These are phyloP conservation scores for Sophora flavescens DNA, from an alignment of 306 rosid species.

Conservation along the genomic window DNA sequence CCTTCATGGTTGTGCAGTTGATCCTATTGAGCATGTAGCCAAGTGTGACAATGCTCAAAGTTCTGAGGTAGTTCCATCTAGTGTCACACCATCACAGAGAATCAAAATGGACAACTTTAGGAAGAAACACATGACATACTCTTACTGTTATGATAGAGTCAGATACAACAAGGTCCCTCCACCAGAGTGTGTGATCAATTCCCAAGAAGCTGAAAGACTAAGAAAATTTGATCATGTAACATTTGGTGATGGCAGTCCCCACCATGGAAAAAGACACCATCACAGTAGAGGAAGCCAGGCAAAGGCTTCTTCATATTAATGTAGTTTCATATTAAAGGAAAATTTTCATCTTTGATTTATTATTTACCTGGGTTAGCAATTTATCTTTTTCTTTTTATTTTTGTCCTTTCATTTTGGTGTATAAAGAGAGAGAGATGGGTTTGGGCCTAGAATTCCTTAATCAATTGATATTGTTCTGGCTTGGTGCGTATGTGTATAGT, in stretches of 20 bases:
- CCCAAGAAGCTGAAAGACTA: conserved; percentile 75
- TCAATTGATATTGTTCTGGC: conserved; percentile 51
- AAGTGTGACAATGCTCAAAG: conserved; percentile 59
- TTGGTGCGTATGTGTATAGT: conserved; percentile 65
- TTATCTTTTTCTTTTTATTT: conserved; percentile 13
- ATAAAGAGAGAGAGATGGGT: conserved; percentile 39
- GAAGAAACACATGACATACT: conserved; percentile 90
- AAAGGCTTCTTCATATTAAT: conserved; percentile 55
- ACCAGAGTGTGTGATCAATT: conserved; percentile 76
- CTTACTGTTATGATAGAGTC: conserved; percentile 79
- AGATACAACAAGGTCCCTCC: conserved; percentile 83
- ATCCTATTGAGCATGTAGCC: conserved; percentile 69
- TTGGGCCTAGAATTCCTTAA: conserved; percentile 48
- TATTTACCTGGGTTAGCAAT: conserved; percentile 46
- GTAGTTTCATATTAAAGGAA: conserved; percentile 30
- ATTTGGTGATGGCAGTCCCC: conserved; percentile 73
- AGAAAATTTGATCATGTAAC: conserved; percentile 78
- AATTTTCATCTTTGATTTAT: conserved; percentile 32
- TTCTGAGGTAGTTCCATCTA: conserved; percentile 59
- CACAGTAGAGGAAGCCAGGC: conserved; percentile 50
- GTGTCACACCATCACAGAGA: conserved; percentile 56
- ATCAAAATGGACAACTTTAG: conserved; percentile 72
- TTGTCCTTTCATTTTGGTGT: conserved; percentile 52
- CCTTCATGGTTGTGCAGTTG: conserved; percentile 89
- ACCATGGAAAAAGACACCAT: conserved; percentile 65